A percentile compares a stretch with the other conserved stretches of the same genome.
Evolutionary conservation across 2,329 filamentous ascomycete species (phyloP).

Genomic region (Simplicillium aogashimaense): DNA sequence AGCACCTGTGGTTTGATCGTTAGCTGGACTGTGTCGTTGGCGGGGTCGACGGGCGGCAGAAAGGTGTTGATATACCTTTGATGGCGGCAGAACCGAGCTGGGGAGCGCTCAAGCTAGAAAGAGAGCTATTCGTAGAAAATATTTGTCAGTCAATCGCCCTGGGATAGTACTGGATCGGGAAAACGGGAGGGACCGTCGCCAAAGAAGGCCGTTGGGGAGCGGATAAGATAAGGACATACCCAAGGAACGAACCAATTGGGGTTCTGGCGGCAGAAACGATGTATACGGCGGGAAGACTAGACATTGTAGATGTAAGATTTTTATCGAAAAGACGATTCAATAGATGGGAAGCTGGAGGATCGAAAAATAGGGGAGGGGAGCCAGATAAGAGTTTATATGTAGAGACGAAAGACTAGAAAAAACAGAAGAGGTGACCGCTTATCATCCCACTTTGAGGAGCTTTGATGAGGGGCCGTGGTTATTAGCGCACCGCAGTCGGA

Average conservation of each 20-base stretch:
- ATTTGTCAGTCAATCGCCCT: constrained; percentile 1
- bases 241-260: constrained; percentile 87
- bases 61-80: constrained; percentile 53
- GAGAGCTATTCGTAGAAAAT: constrained; percentile 47
- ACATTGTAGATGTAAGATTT: constrained; percentile 46
- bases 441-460: too few relatives aligned
- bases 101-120: constrained; percentile 76
- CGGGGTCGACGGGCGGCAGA: neutral
- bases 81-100: constrained; percentile 88
- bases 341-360: constrained; percentile 5
- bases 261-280: constrained; percentile 89
- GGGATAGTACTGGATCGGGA: neutral
- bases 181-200: neutral
- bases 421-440: constrained; percentile 3
- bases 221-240: constrained; percentile 39
- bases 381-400: constrained; percentile 2
- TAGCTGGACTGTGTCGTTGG: constrained; percentile 5
- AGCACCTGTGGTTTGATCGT: constrained; percentile 41
- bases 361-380: constrained; percentile 7
- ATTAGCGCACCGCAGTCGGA: too few relatives aligned
- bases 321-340: constrained; percentile 1
- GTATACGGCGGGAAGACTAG: constrained; percentile 79
- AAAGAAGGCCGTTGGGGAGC: constrained; percentile 1
- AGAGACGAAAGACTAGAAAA: constrained; percentile 6
- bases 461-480: too few relatives aligned